Evolutionary conservation across 2,329 filamentous ascomycete species (phyloP).

Genomic region (Cercospora sp.): DNA sequence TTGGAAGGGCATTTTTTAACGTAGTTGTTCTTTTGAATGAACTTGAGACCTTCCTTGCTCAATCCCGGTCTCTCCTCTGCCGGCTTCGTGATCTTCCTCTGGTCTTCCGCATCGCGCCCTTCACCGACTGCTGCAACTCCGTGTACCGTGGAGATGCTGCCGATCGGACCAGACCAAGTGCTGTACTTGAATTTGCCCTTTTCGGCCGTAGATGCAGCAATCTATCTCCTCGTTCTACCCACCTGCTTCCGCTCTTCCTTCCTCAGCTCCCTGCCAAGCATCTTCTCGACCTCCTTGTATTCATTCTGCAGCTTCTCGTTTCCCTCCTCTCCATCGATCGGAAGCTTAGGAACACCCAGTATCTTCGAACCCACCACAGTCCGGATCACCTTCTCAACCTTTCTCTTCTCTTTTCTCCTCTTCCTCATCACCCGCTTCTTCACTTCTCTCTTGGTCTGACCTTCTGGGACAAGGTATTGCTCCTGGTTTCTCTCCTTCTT

Average conservation of each 20-base stretch:
- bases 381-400: not conserved
- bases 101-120: not conserved
- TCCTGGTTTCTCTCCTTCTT: not conserved
- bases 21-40: not conserved
- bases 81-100: not conserved
- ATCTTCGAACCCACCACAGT: not conserved
- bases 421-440: not conserved
- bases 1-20: no score
- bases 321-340: not conserved
- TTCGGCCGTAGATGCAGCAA: not conserved
- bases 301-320: not conserved
- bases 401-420: not conserved
- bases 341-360: not conserved
- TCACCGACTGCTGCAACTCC: not conserved
- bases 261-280: not conserved
- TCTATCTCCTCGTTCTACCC: not conserved
- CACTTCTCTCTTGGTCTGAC: not conserved
- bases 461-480: not conserved
- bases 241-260: not conserved
- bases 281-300: not conserved
- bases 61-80: not conserved
- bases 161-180: not conserved
- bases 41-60: not conserved
- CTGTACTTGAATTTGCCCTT: not conserved
- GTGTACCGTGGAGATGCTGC: not conserved